Base-by-base conservation (phyloP, 2,329 filamentous ascomycete genomes). In the Diaporthe destruens region DNA sequence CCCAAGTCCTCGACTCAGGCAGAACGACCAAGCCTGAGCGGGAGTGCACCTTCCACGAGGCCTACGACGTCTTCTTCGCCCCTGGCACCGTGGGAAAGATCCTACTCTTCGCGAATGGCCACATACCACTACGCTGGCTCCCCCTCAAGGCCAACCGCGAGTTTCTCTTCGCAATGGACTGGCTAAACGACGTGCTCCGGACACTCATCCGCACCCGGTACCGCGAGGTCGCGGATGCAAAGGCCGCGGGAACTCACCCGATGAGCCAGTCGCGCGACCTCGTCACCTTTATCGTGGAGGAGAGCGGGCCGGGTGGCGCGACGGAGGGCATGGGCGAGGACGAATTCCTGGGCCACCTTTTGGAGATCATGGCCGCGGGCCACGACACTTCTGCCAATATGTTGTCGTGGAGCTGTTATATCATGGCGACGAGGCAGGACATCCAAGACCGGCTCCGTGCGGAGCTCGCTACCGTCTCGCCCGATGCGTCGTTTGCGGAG, bases 61-160 rank as follows among this genome's bases (percentile, higher is more conserved):
- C 79, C 44, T 83, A 80, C 71, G 71, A 78, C 42, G 73, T 75
- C 32, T 73, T 83, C 63, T 80, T 83, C 53, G 78, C 80, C 18
- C 79, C 80, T 23, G 67, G 75, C 0, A 71, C 72, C 0, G 23
- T 79, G 0, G 78, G 80, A 0, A 76, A 79, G 16, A 39, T 83
- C 3, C 77, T 83, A 18, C 77, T 75, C 47, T 77, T 80, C 25
- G 72, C 82, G 18, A 80, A 83, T 44, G 72, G 71, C 3, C 16
- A 74, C 9, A 6, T 76, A 3, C 76, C 76, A 0, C 44, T 75
- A 39, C 72, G 74, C 0, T 80, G 82, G 77, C 74, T 85, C 4
- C 84, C 84, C 0, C 49, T 85, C 0, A 70, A 81, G 55, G 81
- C 82, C 1, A 86, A 86, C 71, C 77, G 75, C 7, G 75, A 72